Conservation (phyloP, 441 rosid species). For the Populus hybrid region DNA sequence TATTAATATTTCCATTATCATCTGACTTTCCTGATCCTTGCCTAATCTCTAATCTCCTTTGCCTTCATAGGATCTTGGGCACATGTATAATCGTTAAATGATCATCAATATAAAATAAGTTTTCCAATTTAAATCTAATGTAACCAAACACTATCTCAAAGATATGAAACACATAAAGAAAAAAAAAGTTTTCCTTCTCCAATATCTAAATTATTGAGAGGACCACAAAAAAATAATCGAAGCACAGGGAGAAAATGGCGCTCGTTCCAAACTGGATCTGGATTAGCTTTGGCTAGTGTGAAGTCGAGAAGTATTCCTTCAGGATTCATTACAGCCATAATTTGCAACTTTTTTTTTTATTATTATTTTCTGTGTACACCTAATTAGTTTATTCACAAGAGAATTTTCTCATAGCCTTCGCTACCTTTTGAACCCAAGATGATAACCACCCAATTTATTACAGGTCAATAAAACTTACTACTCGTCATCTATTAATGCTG, state of each 20-base stretch:
- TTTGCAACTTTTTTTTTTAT: too few species aligned
- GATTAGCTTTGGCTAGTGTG: neutral
- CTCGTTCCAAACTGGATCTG: neutral
- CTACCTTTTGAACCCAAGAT: too few species aligned
- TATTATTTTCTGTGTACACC: too few species aligned
- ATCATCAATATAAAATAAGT: neutral
- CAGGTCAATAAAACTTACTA: too few species aligned
- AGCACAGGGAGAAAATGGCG: neutral
- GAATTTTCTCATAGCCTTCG: too few species aligned
- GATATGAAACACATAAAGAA: too few species aligned
- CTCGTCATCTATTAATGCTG: too few species aligned
- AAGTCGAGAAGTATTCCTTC: too few species aligned
- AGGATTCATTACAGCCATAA: neutral
- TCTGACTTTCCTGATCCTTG: neutral
- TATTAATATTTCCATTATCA: neutral
- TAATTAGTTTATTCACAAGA: too few species aligned
- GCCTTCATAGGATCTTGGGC: neutral
- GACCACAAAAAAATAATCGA: neutral
- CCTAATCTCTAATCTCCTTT: neutral
- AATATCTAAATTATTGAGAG: too few species aligned
- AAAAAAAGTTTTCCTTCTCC: neutral
- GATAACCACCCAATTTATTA: too few species aligned
- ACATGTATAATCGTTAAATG: neutral
- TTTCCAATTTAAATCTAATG: neutral
- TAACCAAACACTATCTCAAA: too few species aligned